Conservation (phyloP, 305 asterid genomes). For the Striga hermonthica region DNA sequence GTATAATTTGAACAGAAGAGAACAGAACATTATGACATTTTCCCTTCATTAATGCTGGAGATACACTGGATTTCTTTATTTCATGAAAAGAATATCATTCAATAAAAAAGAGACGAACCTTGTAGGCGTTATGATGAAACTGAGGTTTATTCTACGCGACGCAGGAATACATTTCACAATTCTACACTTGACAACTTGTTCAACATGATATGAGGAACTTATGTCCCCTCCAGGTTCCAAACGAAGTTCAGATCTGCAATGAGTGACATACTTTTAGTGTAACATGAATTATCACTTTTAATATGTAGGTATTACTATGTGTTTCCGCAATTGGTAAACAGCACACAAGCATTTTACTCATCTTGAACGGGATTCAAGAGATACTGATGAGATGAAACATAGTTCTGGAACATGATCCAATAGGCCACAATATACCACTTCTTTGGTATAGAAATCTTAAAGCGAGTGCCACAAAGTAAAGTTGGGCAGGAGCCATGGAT, state of each 20-base stretch:
- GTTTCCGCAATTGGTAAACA: constrained; percentile 1
- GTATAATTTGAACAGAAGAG: constrained; percentile 1
- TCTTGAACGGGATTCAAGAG: background rate
- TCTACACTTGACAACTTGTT: constrained; percentile 95
- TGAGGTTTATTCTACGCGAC: constrained; percentile 69
- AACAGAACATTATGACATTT: constrained; percentile 10
- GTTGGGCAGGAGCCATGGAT: too few relatives aligned
- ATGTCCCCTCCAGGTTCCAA: constrained; percentile 73
- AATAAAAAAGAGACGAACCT: constrained; percentile 50
- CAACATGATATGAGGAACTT: constrained; percentile 79
- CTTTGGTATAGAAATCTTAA: too few relatives aligned
- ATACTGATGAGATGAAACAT: too few relatives aligned
- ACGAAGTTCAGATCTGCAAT: constrained; percentile 91
- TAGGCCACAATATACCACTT: too few relatives aligned
- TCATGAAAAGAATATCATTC: constrained; percentile 16
- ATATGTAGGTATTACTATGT: constrained; percentile 5
- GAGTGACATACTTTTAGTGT: constrained; percentile 24
- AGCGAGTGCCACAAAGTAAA: too few relatives aligned
- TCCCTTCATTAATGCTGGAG: background rate
- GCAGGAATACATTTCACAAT: constrained; percentile 67
- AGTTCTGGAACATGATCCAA: too few relatives aligned
- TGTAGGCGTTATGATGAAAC: constrained; percentile 67
- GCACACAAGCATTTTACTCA: background rate
- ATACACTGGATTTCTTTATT: background rate
- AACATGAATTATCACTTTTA: constrained; percentile 18